Conservation (phyloP, 345 rosid genomes). For the Laguncularia racemosa region DNA sequence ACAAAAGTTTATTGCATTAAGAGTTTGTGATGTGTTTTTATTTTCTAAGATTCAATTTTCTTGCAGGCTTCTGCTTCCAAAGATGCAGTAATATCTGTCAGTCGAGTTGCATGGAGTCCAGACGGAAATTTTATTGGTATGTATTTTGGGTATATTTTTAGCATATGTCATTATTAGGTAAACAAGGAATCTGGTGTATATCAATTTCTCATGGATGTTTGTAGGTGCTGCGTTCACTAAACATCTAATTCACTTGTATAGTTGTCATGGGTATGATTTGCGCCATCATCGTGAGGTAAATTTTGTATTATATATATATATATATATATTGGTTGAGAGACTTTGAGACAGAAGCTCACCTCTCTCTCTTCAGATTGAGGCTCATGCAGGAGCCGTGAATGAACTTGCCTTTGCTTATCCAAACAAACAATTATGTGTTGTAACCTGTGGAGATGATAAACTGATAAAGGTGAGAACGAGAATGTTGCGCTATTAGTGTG, state of each 20-base stretch:
- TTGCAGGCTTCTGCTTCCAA: slow-evolving; percentile 40
- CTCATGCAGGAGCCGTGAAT: slow-evolving; percentile 79
- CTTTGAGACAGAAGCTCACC: slow-evolving; percentile 7
- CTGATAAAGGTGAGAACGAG: slow-evolving; percentile 57
- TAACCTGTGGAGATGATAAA: slow-evolving; percentile 91
- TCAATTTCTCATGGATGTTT: not conserved
- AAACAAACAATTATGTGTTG: slow-evolving; percentile 67
- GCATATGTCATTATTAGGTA: not conserved
- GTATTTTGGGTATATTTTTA: not conserved
- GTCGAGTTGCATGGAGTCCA: slow-evolving; percentile 56
- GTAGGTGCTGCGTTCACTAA: slow-evolving; percentile 28
- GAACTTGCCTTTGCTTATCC: slow-evolving; percentile 88
- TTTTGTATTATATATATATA: not conserved
- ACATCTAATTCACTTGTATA: slow-evolving; percentile 25
- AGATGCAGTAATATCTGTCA: slow-evolving; percentile 42
- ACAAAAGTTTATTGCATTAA: not conserved
- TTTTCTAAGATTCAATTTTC: slow-evolving; percentile 3
- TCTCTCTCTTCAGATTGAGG: slow-evolving; percentile 54
- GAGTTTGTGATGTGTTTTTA: not conserved
- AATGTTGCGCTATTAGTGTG: slow-evolving; percentile 4
- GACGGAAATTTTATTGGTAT: slow-evolving; percentile 51
- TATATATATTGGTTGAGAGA: too few species aligned
- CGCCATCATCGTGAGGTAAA: slow-evolving; percentile 21
- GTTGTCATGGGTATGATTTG: slow-evolving; percentile 22
- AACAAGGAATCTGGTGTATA: not conserved